These are phyloP conservation scores for Phlyctochytrium planicorne DNA, from an alignment of 192 early-diverging fungal species.

Conservation along the genomic window DNA sequence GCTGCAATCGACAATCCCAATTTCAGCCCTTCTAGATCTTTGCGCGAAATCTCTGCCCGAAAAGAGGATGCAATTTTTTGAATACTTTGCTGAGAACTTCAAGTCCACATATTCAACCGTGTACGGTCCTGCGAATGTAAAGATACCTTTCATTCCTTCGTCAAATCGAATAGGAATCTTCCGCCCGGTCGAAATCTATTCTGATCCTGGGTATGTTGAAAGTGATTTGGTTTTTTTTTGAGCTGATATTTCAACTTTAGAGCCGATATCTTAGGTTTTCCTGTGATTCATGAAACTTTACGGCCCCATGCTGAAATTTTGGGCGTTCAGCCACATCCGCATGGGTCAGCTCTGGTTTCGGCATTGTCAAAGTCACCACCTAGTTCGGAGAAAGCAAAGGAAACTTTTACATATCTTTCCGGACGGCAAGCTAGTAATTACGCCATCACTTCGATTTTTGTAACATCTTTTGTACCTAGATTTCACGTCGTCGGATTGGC, in stretches of 20 bases:
- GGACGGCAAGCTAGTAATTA: slow-evolving; percentile 47
- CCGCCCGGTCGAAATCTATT: slow-evolving; percentile 64
- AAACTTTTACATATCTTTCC: slow-evolving; percentile 68
- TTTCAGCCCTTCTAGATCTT: slow-evolving; percentile 29
- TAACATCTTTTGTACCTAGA: slow-evolving; percentile 32
- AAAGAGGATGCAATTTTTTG: slow-evolving; percentile 51
- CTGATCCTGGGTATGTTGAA: slow-evolving; percentile 41
- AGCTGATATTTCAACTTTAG: slow-evolving; percentile 1
- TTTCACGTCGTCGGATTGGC: slow-evolving; percentile 58
- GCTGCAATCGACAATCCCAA: slow-evolving; percentile 30
- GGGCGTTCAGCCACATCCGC: slow-evolving; percentile 64
- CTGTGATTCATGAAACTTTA: slow-evolving; percentile 58
- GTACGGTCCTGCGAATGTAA: slow-evolving; percentile 52
- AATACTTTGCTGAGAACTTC: slow-evolving; percentile 72
- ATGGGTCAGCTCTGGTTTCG: slow-evolving; percentile 35
- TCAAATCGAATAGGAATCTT: slow-evolving; percentile 32
- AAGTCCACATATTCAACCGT: slow-evolving; percentile 49
- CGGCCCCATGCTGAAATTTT: slow-evolving; percentile 56
- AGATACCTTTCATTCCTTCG: slow-evolving; percentile 64
- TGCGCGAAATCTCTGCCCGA: slow-evolving; percentile 19
- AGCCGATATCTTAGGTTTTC: slow-evolving; percentile 64
- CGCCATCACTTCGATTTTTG: slow-evolving; percentile 16
- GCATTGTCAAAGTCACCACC: slow-evolving; percentile 32
- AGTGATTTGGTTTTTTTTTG: slow-evolving; percentile 4
- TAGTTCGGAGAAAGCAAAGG: slow-evolving; percentile 38